A percentile compares a stretch with the other conserved stretches of the same genome.
These are phyloP conservation scores for Aspergillus puulaauensis DNA, from an alignment of 2,329 filamentous ascomycete genomes.

Conservation along the genomic window DNA sequence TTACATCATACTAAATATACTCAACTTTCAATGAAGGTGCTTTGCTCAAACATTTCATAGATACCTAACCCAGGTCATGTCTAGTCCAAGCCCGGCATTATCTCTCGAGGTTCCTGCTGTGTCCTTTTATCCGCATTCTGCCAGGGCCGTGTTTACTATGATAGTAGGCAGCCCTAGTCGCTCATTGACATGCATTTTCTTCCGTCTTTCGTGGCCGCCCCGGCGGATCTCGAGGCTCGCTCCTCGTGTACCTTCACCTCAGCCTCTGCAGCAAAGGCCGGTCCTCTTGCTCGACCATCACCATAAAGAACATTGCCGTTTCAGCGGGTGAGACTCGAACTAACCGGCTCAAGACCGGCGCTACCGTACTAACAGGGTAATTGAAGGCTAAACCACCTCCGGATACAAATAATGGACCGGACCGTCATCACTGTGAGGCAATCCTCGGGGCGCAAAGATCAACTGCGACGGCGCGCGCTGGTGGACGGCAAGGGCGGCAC, in stretches of 20 bases:
- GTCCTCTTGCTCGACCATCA: slow-evolving; percentile 37
- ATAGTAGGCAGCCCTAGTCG: too few species aligned
- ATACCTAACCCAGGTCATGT: too few species aligned
- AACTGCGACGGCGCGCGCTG: slow-evolving; percentile 58
- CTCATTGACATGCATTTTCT: too few species aligned
- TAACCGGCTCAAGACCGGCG: slow-evolving; percentile 34
- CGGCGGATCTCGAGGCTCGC: not conserved
- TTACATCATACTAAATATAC: too few species aligned
- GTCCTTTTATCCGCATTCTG: too few species aligned
- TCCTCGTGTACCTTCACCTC: slow-evolving; percentile 33
- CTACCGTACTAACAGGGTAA: slow-evolving; percentile 6
- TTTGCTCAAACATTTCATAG: too few species aligned
- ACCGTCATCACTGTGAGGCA: slow-evolving; percentile 54
- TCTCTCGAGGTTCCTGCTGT: too few species aligned
- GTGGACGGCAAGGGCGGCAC: slow-evolving; percentile 63
- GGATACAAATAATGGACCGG: slow-evolving; percentile 66
- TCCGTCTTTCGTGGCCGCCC: not conserved
- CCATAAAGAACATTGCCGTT: slow-evolving; percentile 36
- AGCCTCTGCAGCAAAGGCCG: slow-evolving; percentile 25
- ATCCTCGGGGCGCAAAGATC: slow-evolving; percentile 51
- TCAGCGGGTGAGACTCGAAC: slow-evolving; percentile 38
- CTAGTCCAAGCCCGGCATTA: too few species aligned
- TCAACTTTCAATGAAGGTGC: too few species aligned
- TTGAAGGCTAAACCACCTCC: slow-evolving; percentile 66
- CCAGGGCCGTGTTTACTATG: too few species aligned